phyloP scores from a whole-genome alignment of 768 basidiomycete genomes.

The Collybia mongolica region DNA sequence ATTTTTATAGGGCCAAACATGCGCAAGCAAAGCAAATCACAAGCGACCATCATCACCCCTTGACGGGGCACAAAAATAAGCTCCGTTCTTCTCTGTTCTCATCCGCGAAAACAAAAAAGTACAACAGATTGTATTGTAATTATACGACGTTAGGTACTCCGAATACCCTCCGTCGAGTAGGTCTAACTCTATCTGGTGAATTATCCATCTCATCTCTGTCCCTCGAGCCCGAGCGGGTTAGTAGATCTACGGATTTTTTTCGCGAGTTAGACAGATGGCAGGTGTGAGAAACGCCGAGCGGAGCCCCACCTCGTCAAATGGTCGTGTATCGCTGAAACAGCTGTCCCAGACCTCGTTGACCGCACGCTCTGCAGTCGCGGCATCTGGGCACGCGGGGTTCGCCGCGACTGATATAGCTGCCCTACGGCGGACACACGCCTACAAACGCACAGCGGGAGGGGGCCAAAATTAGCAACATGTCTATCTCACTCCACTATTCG shows the following conservation, averaged over 20 bases:
- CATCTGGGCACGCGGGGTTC: conserved; percentile 78
- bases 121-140: no score
- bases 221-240: conserved; percentile 15
- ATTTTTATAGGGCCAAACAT: conserved; percentile 29
- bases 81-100: neutral
- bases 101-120: neutral
- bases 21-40: conserved; percentile 18
- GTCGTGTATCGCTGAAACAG: conserved; percentile 92
- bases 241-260: neutral
- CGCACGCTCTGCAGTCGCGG: conserved; percentile 76
- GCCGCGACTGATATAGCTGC: conserved; percentile 78
- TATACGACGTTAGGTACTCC: no score
- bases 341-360: conserved; percentile 98
- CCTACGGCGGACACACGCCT: conserved; percentile 90
- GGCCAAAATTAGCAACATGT: neutral
- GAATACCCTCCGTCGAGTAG: no score
- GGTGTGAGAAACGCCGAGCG: neutral
- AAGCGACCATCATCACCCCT: neutral
- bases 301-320: conserved; percentile 86
- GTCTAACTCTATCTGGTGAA: no score
- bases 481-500: neutral
- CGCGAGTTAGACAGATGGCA: neutral
- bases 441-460: conserved; percentile 10
- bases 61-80: no score
- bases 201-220: neutral